These are phyloP conservation scores for Podosphaera aphanis DNA, from an alignment of 2,329 filamentous ascomycete species.

Conservation along the genomic window DNA sequence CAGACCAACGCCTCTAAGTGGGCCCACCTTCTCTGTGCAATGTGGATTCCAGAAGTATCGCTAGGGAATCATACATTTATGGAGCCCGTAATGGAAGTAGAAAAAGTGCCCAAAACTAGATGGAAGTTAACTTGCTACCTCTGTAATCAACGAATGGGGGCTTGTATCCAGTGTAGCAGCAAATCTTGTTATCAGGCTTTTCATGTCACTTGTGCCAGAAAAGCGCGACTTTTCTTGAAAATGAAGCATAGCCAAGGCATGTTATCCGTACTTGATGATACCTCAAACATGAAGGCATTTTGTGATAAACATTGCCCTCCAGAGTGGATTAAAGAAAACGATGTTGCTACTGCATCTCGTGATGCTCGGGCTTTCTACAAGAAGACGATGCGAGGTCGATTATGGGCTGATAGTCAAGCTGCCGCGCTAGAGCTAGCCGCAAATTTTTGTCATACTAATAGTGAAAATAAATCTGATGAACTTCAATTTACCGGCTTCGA, in stretches of 20 bases:
- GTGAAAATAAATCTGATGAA: constrained; percentile 56
- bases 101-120: constrained; percentile 82
- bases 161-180: constrained; percentile 94
- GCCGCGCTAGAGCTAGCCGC: constrained; percentile 64
- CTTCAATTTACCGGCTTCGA: constrained; percentile 67
- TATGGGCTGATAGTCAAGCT: constrained; percentile 79
- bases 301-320: constrained; percentile 85
- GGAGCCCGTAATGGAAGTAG: constrained; percentile 94
- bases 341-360: constrained; percentile 55
- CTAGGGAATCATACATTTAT: constrained; percentile 92
- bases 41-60: constrained; percentile 96
- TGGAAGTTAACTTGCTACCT: constrained; percentile 95
- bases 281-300: constrained; percentile 72
- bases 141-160: constrained; percentile 91
- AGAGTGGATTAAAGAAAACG: constrained; percentile 72
- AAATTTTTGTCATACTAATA: constrained; percentile 36
- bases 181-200: constrained; percentile 95
- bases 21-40: constrained; percentile 87
- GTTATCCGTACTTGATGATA: constrained; percentile 53
- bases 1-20: constrained; percentile 91
- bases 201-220: constrained; percentile 83
- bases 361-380: constrained; percentile 80
- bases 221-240: constrained; percentile 68
- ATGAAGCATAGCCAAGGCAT: constrained; percentile 86
- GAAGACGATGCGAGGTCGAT: constrained; percentile 63